Percentiles rank a stretch among this genome's conserved stretches.
Conservation (phyloP, 1,139 yeast genomes). For the Taiozyma sp. region DNA sequence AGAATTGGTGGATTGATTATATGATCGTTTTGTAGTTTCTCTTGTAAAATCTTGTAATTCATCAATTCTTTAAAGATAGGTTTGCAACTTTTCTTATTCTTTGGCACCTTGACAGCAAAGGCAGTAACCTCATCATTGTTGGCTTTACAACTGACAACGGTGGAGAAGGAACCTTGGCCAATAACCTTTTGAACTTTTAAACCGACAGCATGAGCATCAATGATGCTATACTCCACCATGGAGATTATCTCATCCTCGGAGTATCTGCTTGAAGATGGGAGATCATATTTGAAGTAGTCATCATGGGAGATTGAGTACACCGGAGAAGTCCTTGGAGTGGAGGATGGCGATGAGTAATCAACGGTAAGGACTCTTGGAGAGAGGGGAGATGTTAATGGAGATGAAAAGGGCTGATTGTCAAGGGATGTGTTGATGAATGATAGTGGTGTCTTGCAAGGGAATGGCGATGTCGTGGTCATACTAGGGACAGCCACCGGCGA, state of each 20-base stretch:
- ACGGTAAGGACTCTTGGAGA: not conserved
- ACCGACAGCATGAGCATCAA: not conserved
- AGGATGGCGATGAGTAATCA: not conserved
- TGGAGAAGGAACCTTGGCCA: conserved; percentile 29
- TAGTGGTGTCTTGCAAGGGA: not conserved
- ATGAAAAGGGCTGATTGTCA: not conserved
- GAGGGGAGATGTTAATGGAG: not conserved
- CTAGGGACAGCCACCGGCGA: not conserved
- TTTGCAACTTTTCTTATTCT: conserved; percentile 22
- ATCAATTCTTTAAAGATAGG: conserved; percentile 27
- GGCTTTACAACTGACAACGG: conserved; percentile 18
- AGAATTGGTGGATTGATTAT: conserved; percentile 25
- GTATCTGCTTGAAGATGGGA: not conserved
- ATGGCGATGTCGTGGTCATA: not conserved
- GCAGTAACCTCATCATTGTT: not conserved
- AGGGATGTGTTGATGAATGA: not conserved
- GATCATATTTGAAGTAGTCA: not conserved
- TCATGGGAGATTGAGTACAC: not conserved
- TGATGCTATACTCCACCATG: not conserved
- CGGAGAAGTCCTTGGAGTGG: not conserved
- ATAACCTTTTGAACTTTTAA: conserved; percentile 4
- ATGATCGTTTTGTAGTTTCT: conserved; percentile 11
- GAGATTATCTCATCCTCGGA: not conserved
- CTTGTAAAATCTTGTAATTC: conserved; percentile 20
- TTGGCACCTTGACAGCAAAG: conserved; percentile 31